phyloP scores from a whole-genome alignment of 176 grass and related monocot species.

The Dactylis glomerata region DNA sequence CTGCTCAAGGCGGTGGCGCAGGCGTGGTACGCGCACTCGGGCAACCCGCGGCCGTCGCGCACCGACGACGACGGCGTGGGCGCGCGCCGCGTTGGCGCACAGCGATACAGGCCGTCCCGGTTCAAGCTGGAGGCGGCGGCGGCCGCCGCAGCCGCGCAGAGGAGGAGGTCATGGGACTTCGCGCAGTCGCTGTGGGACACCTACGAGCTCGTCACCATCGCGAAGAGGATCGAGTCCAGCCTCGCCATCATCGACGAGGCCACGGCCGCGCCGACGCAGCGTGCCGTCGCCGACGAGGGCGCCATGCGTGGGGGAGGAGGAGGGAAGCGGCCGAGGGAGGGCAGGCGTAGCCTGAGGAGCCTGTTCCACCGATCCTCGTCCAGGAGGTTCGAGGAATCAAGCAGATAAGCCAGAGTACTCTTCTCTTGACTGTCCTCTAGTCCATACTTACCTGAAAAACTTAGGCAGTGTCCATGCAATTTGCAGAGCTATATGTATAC shows the following conservation, averaged over 20 bases:
- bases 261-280: not conserved
- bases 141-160: not conserved
- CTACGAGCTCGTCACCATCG: slow-evolving; percentile 76
- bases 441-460: not conserved
- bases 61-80: not conserved
- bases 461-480: not conserved
- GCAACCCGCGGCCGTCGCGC: slow-evolving; percentile 39
- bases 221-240: slow-evolving; percentile 59
- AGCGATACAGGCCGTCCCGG: slow-evolving; percentile 40
- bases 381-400: slow-evolving; percentile 13
- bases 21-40: slow-evolving; percentile 72
- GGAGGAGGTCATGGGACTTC: slow-evolving; percentile 50
- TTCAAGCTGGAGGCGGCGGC: slow-evolving; percentile 73
- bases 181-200: slow-evolving; percentile 70
- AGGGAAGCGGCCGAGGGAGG: slow-evolving; percentile 45
- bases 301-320: not conserved
- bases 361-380: slow-evolving; percentile 43
- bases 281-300: not conserved
- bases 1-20: slow-evolving; percentile 83
- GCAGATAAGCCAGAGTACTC: slow-evolving; percentile 18
- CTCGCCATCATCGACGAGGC: slow-evolving; percentile 39
- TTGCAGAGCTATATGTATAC: not conserved
- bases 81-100: not conserved
- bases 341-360: slow-evolving; percentile 55
- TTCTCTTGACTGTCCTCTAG: not conserved